Evolutionary conservation across 371 early-diverging fungal genomes (phyloP).

Genomic region (Mucor sp.): DNA sequence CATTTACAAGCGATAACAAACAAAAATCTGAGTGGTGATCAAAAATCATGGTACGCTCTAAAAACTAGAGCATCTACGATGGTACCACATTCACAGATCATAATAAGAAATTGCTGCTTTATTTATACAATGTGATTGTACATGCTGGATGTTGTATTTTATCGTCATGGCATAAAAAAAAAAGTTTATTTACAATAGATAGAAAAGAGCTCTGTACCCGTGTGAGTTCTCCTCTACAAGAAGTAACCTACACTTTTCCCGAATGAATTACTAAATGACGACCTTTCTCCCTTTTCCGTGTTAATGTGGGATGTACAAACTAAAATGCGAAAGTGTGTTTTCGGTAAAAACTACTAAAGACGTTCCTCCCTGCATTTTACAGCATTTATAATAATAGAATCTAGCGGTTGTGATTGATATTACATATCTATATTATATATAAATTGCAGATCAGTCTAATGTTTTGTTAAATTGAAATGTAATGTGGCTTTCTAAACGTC

Average conservation of each 20-base stretch:
- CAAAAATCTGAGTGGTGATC: not conserved
- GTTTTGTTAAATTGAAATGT: not conserved
- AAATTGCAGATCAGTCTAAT: not conserved
- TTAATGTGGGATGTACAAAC: not conserved
- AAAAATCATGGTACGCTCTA: not conserved
- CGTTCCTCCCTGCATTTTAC: not conserved
- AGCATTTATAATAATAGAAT: not conserved
- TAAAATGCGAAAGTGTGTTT: not conserved
- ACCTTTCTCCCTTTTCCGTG: conserved; percentile 2
- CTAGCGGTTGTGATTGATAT: not conserved
- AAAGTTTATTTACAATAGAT: not conserved
- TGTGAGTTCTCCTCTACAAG: not conserved
- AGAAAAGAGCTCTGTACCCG: not conserved
- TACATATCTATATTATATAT: not conserved
- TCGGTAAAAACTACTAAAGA: not conserved
- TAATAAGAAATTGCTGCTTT: conserved; percentile 9
- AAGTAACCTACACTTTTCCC: not conserved
- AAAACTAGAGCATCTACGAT: not conserved
- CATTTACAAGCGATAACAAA: not conserved
- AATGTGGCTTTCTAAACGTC: conserved; percentile 2
- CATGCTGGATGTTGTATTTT: not conserved
- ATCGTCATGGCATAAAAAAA: not conserved
- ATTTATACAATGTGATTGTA: conserved; percentile 10
- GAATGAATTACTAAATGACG: conserved; percentile 1
- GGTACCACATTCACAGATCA: not conserved